Evolutionary conservation across 2,329 filamentous ascomycete species (phyloP), one percentile per base, ranked within the genome.

Genomic region (Lecanosticta acicola): DNA sequence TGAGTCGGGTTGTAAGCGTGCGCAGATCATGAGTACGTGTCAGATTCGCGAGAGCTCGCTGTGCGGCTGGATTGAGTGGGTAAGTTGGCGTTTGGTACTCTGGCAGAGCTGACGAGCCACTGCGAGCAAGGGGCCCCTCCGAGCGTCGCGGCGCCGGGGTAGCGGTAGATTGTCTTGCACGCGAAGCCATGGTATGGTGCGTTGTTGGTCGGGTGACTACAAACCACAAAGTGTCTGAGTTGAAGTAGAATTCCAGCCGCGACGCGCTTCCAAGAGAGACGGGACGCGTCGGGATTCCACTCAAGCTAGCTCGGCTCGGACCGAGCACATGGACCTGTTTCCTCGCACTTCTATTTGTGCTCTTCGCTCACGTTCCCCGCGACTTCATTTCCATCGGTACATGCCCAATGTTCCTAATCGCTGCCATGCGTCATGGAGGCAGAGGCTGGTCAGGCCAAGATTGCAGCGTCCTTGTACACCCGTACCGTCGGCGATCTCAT

Each of bases 31-130:
- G 63, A 3, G 64, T 65, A 14, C 68, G 60, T 4, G 70, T 59
- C 3, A 84, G 61, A 0, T 62, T 51, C 2, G 69, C 61, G 3
- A 84, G 66, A 1, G 68, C 65, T 18, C 66, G 65, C 48, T 76
- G 72, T 2, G 71, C 71, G 8, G 65, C 59, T 0, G 55, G 50
- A 41, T 72, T 77, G 16, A 83, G 71, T 0, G 77, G 70, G 45
- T 74, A 73, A 8, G 65, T 63, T 2, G 76, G 77, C 13, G 71
- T 67, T 59, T 80, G 67, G 60, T 83, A 83, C 4, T 67, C 55
- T 9, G 76, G 72, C 32, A 78, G 57, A 9, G 57, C 48, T 2
- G n/a, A n/a, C n/a, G 41, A 38, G 13, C 61, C 36, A 33, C 38
- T 42, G 43, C 16, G 32, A 20, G 18, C 21, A 24, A 39, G 13